Evolutionary conservation across 352 stramenopile genomes (phyloP).

Genomic region (Phytophthora melonis): DNA sequence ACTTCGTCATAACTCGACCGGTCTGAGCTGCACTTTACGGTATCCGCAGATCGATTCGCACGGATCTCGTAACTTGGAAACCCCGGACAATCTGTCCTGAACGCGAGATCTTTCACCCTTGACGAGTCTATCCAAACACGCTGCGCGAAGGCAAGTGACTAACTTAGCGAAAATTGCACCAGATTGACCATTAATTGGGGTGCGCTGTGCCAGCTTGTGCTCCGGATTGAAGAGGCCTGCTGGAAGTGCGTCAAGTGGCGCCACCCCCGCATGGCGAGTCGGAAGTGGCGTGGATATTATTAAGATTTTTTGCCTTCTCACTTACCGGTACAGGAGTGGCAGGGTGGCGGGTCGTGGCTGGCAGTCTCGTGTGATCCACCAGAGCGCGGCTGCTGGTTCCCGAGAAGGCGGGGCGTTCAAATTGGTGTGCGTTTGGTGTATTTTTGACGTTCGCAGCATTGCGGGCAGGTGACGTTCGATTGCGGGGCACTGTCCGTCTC

Average conservation of each 20-base stretch:
- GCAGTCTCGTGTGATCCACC: too few relatives aligned
- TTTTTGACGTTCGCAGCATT: conserved; percentile 31
- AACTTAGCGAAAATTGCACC: not conserved
- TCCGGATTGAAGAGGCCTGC: conserved; percentile 4
- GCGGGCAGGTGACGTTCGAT: conserved; percentile 13
- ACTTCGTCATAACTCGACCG: too few relatives aligned
- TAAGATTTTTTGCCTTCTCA: not conserved
- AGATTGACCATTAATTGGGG: not conserved
- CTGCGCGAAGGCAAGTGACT: not conserved
- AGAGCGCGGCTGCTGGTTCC: conserved; percentile 8
- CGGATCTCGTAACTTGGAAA: too few relatives aligned
- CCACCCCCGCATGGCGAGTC: not conserved
- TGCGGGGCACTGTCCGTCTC: not conserved
- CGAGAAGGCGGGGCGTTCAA: not conserved
- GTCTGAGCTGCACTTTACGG: not conserved
- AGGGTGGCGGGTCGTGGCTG: too few relatives aligned
- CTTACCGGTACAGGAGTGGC: too few relatives aligned
- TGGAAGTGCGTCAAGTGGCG: conserved; percentile 12
- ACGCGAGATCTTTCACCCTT: not conserved
- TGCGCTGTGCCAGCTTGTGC: not conserved
- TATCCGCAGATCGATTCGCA: not conserved
- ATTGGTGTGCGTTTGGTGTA: conserved; percentile 8
- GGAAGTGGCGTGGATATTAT: not conserved
- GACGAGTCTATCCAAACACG: not conserved
- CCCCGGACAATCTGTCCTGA: too few relatives aligned